phyloP scores from a whole-genome alignment of 768 basidiomycete species.

The Saitozyma sp. region DNA sequence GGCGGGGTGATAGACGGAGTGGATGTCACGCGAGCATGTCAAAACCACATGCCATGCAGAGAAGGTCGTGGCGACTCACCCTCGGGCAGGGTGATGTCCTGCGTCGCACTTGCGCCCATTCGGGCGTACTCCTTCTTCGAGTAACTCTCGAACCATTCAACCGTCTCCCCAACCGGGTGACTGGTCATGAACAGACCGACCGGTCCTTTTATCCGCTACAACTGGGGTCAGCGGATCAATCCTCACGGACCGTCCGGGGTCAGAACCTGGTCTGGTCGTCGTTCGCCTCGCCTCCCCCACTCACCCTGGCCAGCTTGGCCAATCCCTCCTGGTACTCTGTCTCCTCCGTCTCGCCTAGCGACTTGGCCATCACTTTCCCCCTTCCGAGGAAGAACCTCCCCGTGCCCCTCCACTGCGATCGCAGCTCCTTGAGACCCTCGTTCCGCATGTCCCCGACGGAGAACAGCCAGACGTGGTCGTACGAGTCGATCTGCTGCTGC shows the following conservation, averaged over 20 bases:
- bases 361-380: conserved; percentile 85
- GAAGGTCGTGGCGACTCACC: too few species aligned
- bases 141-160: conserved; percentile 92
- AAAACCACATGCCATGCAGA: too few species aligned
- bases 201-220: conserved; percentile 88
- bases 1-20: too few species aligned
- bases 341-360: conserved; percentile 80
- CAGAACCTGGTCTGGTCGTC: too few species aligned
- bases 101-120: conserved; percentile 73
- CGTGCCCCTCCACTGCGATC: conserved; percentile 89
- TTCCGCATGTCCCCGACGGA: conserved; percentile 95
- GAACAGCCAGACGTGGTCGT: conserved; percentile 94
- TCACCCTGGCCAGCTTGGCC: conserved; percentile 73
- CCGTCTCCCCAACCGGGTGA: conserved; percentile 81
- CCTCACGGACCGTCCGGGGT: neutral
- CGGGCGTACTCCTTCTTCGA: conserved; percentile 87
- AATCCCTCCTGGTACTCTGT: conserved; percentile 80
- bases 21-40: conserved; percentile 47
- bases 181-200: conserved; percentile 92
- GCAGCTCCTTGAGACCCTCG: conserved; percentile 86
- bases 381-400: conserved; percentile 88
- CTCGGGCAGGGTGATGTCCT: conserved; percentile 69
- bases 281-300: conserved; percentile 23
- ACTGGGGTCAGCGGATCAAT: neutral
- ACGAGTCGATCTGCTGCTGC: conserved; percentile 79